These are phyloP conservation scores for Glycine soja DNA, from an alignment of 306 rosid species.

Conservation along the genomic window DNA sequence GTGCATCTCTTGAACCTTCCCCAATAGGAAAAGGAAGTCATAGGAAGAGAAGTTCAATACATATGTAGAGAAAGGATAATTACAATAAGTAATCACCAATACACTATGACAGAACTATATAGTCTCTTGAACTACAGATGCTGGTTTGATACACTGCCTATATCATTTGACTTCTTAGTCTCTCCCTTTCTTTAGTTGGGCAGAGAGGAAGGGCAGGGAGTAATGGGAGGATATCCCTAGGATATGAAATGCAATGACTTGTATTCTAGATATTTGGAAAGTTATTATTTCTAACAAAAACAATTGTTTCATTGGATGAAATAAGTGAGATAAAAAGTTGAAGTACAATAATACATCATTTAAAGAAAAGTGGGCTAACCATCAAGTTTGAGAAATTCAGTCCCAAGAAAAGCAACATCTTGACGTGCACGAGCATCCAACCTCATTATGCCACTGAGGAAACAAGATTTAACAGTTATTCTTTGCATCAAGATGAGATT, in stretches of 20 bases:
- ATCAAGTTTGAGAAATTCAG: constrained; percentile 85
- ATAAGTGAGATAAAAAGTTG: constrained; percentile 11
- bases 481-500: background rate
- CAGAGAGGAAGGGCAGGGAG: background rate
- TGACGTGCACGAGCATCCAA: constrained; percentile 89
- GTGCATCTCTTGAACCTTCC: constrained; percentile 27
- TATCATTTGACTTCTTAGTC: constrained; percentile 4
- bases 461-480: constrained; percentile 47
- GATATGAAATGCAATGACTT: constrained; percentile 31
- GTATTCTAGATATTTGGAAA: constrained; percentile 10
- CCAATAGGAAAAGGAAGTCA: constrained; percentile 29
- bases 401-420: constrained; percentile 89
- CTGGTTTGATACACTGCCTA: constrained; percentile 23
- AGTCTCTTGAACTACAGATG: constrained; percentile 16
- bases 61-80: constrained; percentile 24
- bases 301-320: constrained; percentile 32
- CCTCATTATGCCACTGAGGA: constrained; percentile 86
- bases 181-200: constrained; percentile 29
- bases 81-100: constrained; percentile 9
- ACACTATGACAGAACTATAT: constrained; percentile 3
- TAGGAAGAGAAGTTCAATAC: constrained; percentile 22
- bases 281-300: constrained; percentile 28
- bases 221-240: background rate
- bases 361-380: constrained; percentile 59
- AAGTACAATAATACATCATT: constrained; percentile 32